Evolutionary conservation across 345 rosid genomes (phyloP).

Genomic region (Linum lewisii): DNA sequence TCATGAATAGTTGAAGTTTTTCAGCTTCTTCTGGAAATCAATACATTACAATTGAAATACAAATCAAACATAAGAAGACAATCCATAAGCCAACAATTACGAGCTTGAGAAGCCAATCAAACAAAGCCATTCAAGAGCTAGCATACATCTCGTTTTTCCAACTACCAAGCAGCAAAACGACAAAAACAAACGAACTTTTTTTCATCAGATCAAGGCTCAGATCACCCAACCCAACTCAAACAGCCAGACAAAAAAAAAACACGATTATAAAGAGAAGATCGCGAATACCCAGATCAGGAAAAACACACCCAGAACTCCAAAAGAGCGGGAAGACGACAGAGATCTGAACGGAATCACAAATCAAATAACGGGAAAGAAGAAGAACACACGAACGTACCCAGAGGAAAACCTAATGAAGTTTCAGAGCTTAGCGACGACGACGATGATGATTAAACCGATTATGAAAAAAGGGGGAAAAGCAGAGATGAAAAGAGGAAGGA

Average conservation of each 20-base stretch:
- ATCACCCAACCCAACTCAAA: constrained; percentile 5
- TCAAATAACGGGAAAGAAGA: not conserved
- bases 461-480: constrained; percentile 5
- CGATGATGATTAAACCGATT: constrained; percentile 11
- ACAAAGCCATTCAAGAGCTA: constrained; percentile 4
- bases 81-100: not conserved
- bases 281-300: constrained; percentile 22
- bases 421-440: not conserved
- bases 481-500: constrained; percentile 7
- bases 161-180: constrained; percentile 10
- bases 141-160: constrained; percentile 7
- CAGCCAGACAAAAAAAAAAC: constrained; percentile 16
- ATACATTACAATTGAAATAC: not conserved
- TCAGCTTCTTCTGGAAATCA: constrained; percentile 5
- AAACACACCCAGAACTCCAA: not conserved
- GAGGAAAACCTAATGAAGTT: too few relatives aligned
- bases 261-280: constrained; percentile 11
- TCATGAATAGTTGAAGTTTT: not conserved
- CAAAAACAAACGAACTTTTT: constrained; percentile 7
- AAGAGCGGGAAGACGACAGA: constrained; percentile 6
- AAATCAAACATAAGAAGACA: not conserved
- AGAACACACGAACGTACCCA: constrained; percentile 11
- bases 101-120: not conserved
- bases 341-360: constrained; percentile 19
- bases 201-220: constrained; percentile 25